Percentiles rank a stretch among this genome's conserved stretches.
Conservation (phyloP, 805 yeast genomes). For the Yamadazyma scolyti region DNA sequence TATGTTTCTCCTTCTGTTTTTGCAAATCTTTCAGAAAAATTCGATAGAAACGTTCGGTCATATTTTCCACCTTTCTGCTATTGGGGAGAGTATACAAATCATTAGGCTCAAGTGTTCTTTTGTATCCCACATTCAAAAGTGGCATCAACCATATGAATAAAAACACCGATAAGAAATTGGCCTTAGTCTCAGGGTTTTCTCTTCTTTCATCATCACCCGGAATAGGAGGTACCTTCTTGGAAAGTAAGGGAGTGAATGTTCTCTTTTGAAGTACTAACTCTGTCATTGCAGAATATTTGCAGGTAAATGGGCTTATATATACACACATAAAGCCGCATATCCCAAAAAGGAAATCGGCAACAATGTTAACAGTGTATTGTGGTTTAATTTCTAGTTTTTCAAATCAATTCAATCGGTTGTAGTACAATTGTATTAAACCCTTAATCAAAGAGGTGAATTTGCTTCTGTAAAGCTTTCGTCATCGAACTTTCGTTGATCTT, state of each 20-base stretch:
- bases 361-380: no score
- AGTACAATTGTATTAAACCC: no score
- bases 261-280: conserved; percentile 33
- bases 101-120: conserved; percentile 61
- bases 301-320: no score
- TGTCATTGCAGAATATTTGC: no score
- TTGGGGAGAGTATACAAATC: conserved; percentile 49
- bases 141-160: conserved; percentile 72
- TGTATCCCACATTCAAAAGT: conserved; percentile 62
- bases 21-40: conserved; percentile 17
- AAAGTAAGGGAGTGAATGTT: conserved; percentile 28
- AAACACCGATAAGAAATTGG: conserved; percentile 37
- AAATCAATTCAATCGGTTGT: no score
- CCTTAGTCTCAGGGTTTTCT: conserved; percentile 39
- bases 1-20: conserved; percentile 18
- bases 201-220: conserved; percentile 50
- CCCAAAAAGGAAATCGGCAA: no score
- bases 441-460: no score
- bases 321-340: no score
- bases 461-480: no score
- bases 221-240: conserved; percentile 47
- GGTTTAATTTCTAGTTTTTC: no score
- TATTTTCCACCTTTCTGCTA: conserved; percentile 28
- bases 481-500: no score
- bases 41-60: conserved; percentile 26